Evolutionary conservation across 179 eudicot species (phyloP).

Genomic region (Kewa caespitosa): DNA sequence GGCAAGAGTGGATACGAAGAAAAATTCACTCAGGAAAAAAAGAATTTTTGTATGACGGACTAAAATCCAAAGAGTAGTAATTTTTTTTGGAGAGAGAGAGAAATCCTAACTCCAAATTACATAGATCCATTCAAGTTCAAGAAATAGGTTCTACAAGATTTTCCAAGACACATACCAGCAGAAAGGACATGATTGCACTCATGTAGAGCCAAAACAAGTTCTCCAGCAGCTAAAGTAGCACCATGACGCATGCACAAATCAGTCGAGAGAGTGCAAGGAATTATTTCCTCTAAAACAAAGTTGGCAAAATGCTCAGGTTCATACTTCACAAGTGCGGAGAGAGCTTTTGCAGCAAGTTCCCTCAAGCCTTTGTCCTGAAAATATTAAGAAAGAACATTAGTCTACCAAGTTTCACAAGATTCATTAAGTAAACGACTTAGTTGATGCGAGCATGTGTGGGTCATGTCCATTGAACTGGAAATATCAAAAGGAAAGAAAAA

Average conservation of each 20-base stretch:
- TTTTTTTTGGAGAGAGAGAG: background rate
- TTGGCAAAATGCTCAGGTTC: constrained; percentile 75
- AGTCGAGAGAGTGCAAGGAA: constrained; percentile 85
- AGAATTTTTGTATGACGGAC: background rate
- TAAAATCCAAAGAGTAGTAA: background rate
- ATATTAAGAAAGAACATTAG: constrained; percentile 9
- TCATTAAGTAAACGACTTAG: background rate
- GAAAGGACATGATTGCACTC: constrained; percentile 56
- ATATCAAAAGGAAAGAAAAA: too few species aligned
- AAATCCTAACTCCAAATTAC: background rate
- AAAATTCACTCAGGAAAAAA: background rate
- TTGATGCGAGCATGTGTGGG: too few species aligned
- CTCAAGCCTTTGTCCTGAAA: constrained; percentile 90
- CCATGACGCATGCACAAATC: constrained; percentile 98
- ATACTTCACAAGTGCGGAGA: constrained; percentile 79
- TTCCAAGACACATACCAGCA: constrained; percentile 48
- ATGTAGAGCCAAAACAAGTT: constrained; percentile 72
- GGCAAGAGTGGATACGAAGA: background rate
- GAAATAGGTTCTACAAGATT: background rate
- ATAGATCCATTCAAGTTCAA: background rate
- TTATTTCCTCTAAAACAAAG: constrained; percentile 58
- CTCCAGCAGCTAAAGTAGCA: constrained; percentile 92
- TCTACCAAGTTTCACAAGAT: constrained; percentile 3
- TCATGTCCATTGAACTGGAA: too few species aligned
- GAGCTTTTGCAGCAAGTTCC: constrained; percentile 90